Evolutionary conservation across 805 yeast species (phyloP).

Genomic region (Hanseniaspora meyeri): DNA sequence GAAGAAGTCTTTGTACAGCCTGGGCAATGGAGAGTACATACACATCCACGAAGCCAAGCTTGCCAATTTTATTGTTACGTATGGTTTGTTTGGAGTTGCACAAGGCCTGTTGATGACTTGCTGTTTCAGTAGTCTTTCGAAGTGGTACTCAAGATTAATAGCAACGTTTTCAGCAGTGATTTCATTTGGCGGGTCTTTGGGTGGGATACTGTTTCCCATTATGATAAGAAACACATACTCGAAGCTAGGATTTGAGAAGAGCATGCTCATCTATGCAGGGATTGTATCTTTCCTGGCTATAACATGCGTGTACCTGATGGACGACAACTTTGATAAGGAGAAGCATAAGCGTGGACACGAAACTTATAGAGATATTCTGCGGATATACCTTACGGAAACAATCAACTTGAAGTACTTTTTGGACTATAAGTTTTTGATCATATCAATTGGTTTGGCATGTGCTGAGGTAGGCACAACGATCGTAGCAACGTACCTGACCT

Average conservation of each 20-base stretch:
- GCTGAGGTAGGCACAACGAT: slow-evolving; percentile 34
- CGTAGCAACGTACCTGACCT: slow-evolving; percentile 35
- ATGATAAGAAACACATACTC: slow-evolving; percentile 32
- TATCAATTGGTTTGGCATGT: slow-evolving; percentile 31
- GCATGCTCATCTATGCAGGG: slow-evolving; percentile 16
- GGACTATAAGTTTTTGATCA: slow-evolving; percentile 33
- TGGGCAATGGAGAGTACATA: background rate
- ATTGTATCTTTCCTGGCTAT: background rate
- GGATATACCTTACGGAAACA: slow-evolving; percentile 18
- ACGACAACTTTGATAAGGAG: slow-evolving; percentile 7
- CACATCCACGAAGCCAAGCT: slow-evolving; percentile 15
- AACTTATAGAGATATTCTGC: slow-evolving; percentile 28
- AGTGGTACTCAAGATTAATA: slow-evolving; percentile 34
- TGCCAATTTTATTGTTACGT: slow-evolving; percentile 37
- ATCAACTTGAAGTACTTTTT: slow-evolving; percentile 29
- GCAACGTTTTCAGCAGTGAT: slow-evolving; percentile 37
- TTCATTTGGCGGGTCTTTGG: slow-evolving; percentile 40
- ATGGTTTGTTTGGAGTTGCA: slow-evolving; percentile 33
- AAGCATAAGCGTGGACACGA: slow-evolving; percentile 35
- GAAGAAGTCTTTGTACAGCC: background rate
- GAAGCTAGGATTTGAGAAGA: slow-evolving; percentile 34
- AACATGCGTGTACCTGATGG: background rate
- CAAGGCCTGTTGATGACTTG: slow-evolving; percentile 34
- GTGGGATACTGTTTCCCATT: slow-evolving; percentile 39
- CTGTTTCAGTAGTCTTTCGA: slow-evolving; percentile 34